phyloP scores from a whole-genome alignment of 2,329 filamentous ascomycete species.

The Botryotinia globosa region DNA sequence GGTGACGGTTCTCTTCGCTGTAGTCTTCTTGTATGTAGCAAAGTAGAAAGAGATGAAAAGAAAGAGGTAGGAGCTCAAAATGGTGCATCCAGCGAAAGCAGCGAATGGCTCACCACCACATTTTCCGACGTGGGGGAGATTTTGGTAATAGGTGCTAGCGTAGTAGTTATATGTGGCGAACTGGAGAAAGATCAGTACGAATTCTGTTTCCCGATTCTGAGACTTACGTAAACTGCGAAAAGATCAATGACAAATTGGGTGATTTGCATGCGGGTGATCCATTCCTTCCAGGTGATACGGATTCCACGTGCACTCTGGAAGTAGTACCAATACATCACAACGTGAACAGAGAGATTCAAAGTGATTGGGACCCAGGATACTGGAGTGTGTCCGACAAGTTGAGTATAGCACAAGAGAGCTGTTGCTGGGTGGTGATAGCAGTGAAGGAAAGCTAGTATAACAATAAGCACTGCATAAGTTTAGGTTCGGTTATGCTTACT shows the following conservation, averaged over 20 bases:
- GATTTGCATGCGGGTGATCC: constrained; percentile 97
- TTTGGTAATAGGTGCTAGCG: constrained; percentile 81
- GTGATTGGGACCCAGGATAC: constrained; percentile 94
- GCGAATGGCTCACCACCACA: constrained; percentile 97
- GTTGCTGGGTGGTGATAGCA: constrained; percentile 98
- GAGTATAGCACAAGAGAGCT: constrained; percentile 95
- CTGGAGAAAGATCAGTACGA: constrained; percentile 65
- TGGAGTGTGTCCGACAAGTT: constrained; percentile 86
- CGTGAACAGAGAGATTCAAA: constrained; percentile 89
- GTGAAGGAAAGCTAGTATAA: constrained; percentile 78
- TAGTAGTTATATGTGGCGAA: constrained; percentile 99
- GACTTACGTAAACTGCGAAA: constrained; percentile 50
- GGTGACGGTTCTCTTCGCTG: constrained; percentile 68
- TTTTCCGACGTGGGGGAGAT: constrained; percentile 76
- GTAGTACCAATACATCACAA: constrained; percentile 99
- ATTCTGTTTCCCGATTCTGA: not conserved
- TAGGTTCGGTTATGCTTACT: constrained; percentile 49
- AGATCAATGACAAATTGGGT: constrained; percentile 96
- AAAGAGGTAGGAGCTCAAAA: constrained; percentile 89
- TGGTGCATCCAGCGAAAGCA: constrained; percentile 85
- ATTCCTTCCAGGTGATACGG: constrained; percentile 99
- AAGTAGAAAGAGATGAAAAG: constrained; percentile 99
- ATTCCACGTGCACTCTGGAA: constrained; percentile 97
- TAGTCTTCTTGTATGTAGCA: constrained; percentile 90
- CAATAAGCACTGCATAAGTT: not conserved